These are phyloP conservation scores for Mycena albidolilacea DNA, from an alignment of 768 basidiomycete genomes.

Conservation along the genomic window DNA sequence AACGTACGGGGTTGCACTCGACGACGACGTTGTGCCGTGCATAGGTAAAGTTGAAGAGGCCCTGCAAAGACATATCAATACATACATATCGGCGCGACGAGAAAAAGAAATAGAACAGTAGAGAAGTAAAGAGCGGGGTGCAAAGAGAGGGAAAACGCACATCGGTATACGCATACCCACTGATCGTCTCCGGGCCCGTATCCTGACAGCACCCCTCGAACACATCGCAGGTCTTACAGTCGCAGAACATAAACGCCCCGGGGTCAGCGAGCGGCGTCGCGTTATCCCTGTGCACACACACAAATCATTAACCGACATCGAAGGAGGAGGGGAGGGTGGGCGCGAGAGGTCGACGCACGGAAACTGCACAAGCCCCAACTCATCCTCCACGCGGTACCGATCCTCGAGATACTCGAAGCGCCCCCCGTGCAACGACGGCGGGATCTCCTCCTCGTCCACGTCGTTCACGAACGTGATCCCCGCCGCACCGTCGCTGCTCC, in stretches of 20 bases:
- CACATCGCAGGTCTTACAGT: background rate
- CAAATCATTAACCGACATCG: background rate
- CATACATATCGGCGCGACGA: background rate
- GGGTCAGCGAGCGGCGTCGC: background rate
- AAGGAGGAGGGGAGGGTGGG: background rate
- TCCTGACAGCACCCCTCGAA: constrained; percentile 6
- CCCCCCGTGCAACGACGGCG: constrained; percentile 1
- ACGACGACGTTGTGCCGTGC: constrained; percentile 30
- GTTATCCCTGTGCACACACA: background rate
- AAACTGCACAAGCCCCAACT: background rate
- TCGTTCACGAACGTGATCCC: constrained; percentile 35
- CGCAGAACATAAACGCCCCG: constrained; percentile 1
- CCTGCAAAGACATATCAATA: background rate
- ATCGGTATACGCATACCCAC: constrained; percentile 28
- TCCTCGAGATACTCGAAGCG: constrained; percentile 36
- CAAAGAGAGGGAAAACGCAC: constrained; percentile 2
- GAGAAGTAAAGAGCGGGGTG: background rate
- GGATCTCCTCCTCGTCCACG: constrained; percentile 32
- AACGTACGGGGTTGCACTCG: constrained; percentile 44
- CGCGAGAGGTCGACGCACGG: background rate
- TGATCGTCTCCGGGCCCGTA: background rate
- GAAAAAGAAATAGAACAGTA: background rate
- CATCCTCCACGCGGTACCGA: constrained; percentile 1
- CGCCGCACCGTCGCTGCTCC: constrained; percentile 5
- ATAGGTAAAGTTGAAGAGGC: constrained; percentile 38